Base-by-base conservation (phyloP, 352 stramenopile genomes). In the Globisporangium cystogenes region DNA sequence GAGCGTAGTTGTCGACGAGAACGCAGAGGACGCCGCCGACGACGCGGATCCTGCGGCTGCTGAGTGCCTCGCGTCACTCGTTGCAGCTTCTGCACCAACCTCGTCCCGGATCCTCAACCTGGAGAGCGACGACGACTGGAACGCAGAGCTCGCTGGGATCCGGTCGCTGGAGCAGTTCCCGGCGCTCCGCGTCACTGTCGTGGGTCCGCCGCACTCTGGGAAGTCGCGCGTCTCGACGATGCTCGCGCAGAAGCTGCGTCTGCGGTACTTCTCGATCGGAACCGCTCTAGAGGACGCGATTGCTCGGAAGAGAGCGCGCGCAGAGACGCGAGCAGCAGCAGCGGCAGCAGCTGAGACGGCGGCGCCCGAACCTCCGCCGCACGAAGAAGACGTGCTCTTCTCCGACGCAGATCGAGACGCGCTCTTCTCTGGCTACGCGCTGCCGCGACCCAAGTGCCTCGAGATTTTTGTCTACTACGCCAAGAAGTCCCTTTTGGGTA, bases 211-310 rank as follows among this genome's bases (percentile, higher is more conserved):
- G 27, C 62, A 74, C 15, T 58, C 53, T 20, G 77, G 80, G 2
- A 91, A 87, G 57, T 81, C 75, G 11, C 70, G 71, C 2, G 58
- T 91, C 4, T 64, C 80, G 5, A 62, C 57, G 48, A 51, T 72
- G 8, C 56, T 91, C 20, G 74, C 77, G 5, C 63, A 48, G 49
- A 62, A 60, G 18, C 53, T 89, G 27, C 49, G 55, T 4, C 59
- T 91, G 15, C 68, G 65, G 43, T 81, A 87, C 54, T 57, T 85
- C 14, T 86, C 73, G 11, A 41, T 78, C 18, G 51, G 52, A 29
- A 65, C 39, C 5, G 70, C 55, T 35, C 48, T 91, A 7, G 70
- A 86, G 31, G 53, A 65, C 14, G 76, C 79, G 1, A 37, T 82
- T 1, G 48, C 64, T 2, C 57, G 52, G 11, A 82, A 76, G 36